Base-by-base conservation (phyloP, 2,329 filamentous ascomycete genomes). In the Chaetoscypha palmicola region DNA sequence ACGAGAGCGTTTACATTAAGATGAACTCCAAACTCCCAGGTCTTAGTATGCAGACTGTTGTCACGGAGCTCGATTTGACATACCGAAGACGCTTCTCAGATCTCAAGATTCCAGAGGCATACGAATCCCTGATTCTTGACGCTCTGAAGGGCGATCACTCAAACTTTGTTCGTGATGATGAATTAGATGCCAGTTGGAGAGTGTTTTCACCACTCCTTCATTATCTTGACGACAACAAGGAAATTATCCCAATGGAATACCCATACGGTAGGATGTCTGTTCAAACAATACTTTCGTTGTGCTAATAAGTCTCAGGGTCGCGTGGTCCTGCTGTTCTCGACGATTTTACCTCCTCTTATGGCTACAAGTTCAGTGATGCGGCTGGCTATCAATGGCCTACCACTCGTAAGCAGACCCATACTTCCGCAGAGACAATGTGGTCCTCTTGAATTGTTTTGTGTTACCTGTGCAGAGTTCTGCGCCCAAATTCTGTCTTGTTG, bases 21-120 rank as follows among this genome's bases (percentile, higher is more conserved):
- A 98, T 98, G 92, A 98, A 98, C 83, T 97, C 91, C 22, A 98
- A 98, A 77, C 76, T 98, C 47, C 94, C 92, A 16, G 92, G 92
- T 60, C 75, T 98, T 60, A 97, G 89, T 74, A 98, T 97, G 90
- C 92, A 98, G 76, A 98, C 92, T 10, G 92, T 97, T 30, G 87
- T 96, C 58, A 98, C 92, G 48, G 92, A 98, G 73, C 85, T 98
- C 48, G 92, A 98, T 64, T 79, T 98, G 57, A 98, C 94, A 53
- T 98, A 98, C 76, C 82, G 94, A 64, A 83, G 92, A 67, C 86
- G 94, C 57, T 98, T 98, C 81, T 97, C 92, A 14, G 92, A 98
- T 68, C 79, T 98, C 46, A 98, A 98, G 79, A 98, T 98, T 55
- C 92, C 92, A 45, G 92, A 98, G 76, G 92, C 92, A 5, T 98